phyloP scores from a whole-genome alignment of 2,329 filamentous ascomycete species.

The Bipolaris sorokiniana region DNA sequence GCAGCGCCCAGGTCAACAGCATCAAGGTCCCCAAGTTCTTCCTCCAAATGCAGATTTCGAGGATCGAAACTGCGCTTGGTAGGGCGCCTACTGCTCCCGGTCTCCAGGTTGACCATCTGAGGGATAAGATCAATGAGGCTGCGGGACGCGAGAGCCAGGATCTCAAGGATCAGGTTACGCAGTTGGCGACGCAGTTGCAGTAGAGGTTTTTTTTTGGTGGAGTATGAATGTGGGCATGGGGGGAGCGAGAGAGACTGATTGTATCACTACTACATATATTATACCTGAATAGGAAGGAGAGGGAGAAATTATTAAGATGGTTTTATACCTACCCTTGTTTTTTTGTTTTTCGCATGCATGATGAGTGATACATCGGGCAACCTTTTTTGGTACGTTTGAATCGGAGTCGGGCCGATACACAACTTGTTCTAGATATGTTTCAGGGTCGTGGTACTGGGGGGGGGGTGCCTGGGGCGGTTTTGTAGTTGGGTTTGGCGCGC shows the following conservation, averaged over 20 bases:
- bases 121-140: constrained; percentile 65
- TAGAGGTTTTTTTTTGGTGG: neutral
- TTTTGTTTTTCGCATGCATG: no score
- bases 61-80: constrained; percentile 66
- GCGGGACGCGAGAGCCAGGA: constrained; percentile 57
- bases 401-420: no score
- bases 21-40: constrained; percentile 70
- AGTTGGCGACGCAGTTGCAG: constrained; percentile 30
- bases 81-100: constrained; percentile 59
- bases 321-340: no score
- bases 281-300: neutral
- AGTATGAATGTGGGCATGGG: neutral
- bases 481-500: no score
- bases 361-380: no score
- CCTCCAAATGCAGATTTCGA: constrained; percentile 63
- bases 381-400: no score
- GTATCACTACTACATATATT: neutral
- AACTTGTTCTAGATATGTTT: no score
- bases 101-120: constrained; percentile 62
- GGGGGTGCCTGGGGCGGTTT: no score
- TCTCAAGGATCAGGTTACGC: constrained; percentile 59
- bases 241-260: neutral
- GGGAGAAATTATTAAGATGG: neutral
- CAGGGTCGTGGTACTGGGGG: no score
- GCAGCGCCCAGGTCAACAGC: constrained; percentile 54